Percentiles rank a stretch among this genome's conserved stretches.
phyloP scores from a whole-genome alignment of 2,329 filamentous ascomycete genomes.

The Xylaria sp. region DNA sequence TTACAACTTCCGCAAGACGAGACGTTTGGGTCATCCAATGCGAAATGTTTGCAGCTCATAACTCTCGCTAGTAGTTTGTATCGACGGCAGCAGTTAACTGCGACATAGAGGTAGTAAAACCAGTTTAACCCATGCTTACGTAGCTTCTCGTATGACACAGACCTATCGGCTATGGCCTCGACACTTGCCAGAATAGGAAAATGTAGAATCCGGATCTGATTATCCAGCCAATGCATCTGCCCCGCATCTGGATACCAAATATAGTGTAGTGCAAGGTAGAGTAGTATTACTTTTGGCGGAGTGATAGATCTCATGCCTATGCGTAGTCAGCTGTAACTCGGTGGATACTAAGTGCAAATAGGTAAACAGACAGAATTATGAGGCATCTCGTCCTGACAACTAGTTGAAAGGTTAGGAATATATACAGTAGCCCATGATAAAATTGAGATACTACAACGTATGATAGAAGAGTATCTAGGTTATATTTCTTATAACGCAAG shows the following conservation, averaged over 20 bases:
- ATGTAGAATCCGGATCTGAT: conserved; percentile 15
- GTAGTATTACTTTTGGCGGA: conserved; percentile 3
- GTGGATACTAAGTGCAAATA: background rate
- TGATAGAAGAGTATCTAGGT: background rate
- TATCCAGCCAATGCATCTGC: background rate
- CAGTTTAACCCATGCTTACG: background rate
- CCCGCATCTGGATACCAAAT: conserved; percentile 3
- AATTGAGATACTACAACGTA: background rate
- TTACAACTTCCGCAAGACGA: conserved; percentile 3
- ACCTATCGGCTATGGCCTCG: conserved; percentile 5
- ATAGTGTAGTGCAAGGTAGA: background rate
- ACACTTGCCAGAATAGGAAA: conserved; percentile 26
- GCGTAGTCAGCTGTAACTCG: background rate
- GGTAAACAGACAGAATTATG: background rate
- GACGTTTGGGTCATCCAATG: conserved; percentile 5
- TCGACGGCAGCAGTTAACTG: background rate
- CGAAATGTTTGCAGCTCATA: background rate
- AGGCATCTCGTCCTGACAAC: too few species aligned
- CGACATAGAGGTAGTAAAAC: background rate
- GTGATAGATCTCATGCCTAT: background rate
- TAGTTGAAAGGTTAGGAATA: background rate
- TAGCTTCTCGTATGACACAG: conserved; percentile 8
- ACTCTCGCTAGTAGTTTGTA: background rate
- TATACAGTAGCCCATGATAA: background rate
- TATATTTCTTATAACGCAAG: background rate